Conservation (phyloP, 164 flowering plant species). For the Sextonia rubra region DNA sequence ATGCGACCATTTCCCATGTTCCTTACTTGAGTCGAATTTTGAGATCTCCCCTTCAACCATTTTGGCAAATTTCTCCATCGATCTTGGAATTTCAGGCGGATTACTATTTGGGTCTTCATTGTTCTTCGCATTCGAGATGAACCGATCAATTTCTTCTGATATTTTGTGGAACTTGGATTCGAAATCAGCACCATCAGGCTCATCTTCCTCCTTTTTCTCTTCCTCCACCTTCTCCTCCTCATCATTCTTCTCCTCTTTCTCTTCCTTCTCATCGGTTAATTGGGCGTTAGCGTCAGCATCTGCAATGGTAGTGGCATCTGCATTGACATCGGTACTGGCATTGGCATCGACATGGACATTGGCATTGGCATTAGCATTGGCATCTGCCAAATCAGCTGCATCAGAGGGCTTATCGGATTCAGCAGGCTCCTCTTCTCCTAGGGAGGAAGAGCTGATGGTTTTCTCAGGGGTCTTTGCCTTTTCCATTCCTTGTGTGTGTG, state of each 20-base stretch:
- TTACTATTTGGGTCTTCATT: background rate
- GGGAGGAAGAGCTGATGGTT: no score
- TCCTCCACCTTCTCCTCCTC: conserved; percentile 4
- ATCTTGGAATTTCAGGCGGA: conserved; percentile 26
- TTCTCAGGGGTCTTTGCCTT: background rate
- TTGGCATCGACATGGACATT: no score
- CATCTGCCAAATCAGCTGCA: background rate
- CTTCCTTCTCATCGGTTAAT: no score
- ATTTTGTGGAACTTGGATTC: conserved; percentile 7
- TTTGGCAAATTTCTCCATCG: conserved; percentile 22
- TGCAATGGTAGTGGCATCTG: no score
- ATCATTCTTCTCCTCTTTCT: no score
- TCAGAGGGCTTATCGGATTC: background rate
- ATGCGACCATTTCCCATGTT: conserved; percentile 22
- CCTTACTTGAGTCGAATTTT: conserved; percentile 24
- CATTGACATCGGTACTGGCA: no score
- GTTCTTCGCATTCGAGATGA: background rate
- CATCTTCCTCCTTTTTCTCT: background rate
- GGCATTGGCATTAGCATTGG: no score
- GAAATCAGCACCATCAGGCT: conserved; percentile 6
- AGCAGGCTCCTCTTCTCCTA: background rate
- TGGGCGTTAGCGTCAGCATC: no score
- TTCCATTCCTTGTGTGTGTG: background rate
- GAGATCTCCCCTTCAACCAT: conserved; percentile 27
- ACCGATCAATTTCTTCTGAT: conserved; percentile 26